Evolutionary conservation across 352 stramenopile genomes (phyloP).

Genomic region (Achlya hypogyna): DNA sequence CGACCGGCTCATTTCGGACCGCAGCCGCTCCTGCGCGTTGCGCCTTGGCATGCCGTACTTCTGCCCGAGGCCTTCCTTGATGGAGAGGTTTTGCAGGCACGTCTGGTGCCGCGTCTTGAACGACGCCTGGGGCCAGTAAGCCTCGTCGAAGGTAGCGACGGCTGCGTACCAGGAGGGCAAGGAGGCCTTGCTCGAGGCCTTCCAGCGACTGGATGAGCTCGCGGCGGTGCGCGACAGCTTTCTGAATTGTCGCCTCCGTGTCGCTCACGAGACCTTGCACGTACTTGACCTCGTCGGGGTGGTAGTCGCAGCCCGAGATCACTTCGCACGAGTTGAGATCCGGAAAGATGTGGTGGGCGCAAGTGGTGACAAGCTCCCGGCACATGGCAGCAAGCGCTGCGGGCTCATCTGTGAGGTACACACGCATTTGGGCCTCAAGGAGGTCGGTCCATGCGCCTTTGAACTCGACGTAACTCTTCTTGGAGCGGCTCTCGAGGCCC

Average conservation of each 20-base stretch:
- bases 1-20: constrained; percentile 72
- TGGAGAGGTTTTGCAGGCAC: constrained; percentile 72
- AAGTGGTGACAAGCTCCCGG: constrained; percentile 47
- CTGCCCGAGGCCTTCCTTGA: constrained; percentile 82
- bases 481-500: constrained; percentile 72
- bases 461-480: constrained; percentile 48
- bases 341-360: constrained; percentile 44
- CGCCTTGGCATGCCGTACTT: constrained; percentile 82
- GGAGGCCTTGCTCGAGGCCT: constrained; percentile 1
- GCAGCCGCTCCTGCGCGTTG: constrained; percentile 72
- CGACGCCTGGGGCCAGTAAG: neutral
- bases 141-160: too few relatives aligned
- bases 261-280: constrained; percentile 33
- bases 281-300: constrained; percentile 52
- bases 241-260: constrained; percentile 33
- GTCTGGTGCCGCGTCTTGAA: constrained; percentile 66
- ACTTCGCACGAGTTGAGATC: constrained; percentile 50
- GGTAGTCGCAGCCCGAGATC: constrained; percentile 77
- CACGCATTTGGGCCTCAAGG: neutral
- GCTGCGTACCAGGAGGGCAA: constrained; percentile 4
- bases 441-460: constrained; percentile 24
- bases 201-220: constrained; percentile 31
- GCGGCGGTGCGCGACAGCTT: constrained; percentile 30
- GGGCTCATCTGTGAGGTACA: constrained; percentile 26
- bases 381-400: constrained; percentile 28